phyloP scores from a whole-genome alignment of 352 stramenopile genomes.

The Globisporangium cylindrosporum region DNA sequence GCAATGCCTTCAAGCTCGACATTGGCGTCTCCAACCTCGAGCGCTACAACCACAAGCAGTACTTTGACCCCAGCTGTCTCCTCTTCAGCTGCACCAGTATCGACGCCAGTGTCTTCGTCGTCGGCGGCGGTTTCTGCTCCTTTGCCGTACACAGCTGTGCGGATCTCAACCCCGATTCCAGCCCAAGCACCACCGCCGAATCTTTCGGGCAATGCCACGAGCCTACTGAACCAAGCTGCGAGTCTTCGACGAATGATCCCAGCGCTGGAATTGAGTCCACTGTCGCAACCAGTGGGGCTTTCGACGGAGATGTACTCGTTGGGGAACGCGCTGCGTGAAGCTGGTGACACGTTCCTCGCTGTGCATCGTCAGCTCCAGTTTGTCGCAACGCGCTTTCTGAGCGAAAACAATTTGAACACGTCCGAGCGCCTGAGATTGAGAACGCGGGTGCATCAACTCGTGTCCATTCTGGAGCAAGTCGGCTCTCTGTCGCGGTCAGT shows the following conservation, averaged over 20 bases:
- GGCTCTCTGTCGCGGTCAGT: conserved; percentile 13
- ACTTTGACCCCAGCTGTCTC: not conserved
- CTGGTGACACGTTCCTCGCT: conserved; percentile 32
- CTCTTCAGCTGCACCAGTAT: not conserved
- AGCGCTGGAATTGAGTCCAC: conserved; percentile 21
- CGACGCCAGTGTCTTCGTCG: not conserved
- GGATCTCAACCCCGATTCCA: not conserved
- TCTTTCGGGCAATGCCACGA: not conserved
- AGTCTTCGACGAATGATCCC: conserved; percentile 27
- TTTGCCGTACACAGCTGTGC: not conserved
- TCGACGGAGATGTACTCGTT: conserved; percentile 29
- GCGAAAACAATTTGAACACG: conserved; percentile 23
- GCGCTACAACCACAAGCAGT: not conserved
- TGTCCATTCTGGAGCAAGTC: conserved; percentile 21
- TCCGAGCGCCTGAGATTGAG: conserved; percentile 23
- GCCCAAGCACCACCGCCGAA: not conserved
- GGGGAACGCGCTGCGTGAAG: conserved; percentile 28
- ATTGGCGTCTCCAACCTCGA: not conserved
- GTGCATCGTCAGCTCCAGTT: conserved; percentile 36
- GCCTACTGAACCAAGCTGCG: conserved; percentile 22
- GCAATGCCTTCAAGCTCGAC: not conserved
- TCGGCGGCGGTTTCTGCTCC: not conserved
- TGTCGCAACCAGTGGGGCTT: conserved; percentile 22
- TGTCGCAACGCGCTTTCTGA: conserved; percentile 24
- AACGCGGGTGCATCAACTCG: conserved; percentile 23